A percentile compares a stretch with the other conserved stretches of the same genome.
phyloP scores from a whole-genome alignment of 192 early-diverging fungal genomes.

The Funneliformis mosseae region DNA sequence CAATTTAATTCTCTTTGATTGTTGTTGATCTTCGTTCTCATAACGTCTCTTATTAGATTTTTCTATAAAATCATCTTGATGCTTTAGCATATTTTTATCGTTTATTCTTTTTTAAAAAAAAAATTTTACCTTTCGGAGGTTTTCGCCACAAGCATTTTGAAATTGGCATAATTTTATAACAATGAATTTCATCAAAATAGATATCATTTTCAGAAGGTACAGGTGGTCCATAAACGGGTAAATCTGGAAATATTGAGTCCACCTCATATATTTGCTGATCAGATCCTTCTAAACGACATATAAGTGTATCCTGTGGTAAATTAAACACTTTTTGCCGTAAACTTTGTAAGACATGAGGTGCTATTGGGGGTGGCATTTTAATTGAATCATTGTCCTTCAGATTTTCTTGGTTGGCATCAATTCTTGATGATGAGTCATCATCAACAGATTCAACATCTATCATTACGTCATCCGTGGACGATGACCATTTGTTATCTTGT shows the following conservation, averaged over 20 bases:
- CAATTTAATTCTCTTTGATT: neutral
- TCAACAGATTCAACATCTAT: slow-evolving; percentile 35
- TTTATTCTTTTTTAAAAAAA: too few species aligned
- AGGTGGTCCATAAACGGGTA: slow-evolving; percentile 55
- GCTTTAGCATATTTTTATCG: too few species aligned
- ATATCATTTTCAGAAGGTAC: slow-evolving; percentile 54
- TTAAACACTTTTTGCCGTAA: slow-evolving; percentile 43
- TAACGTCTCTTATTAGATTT: neutral
- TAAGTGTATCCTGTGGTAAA: slow-evolving; percentile 41
- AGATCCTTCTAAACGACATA: slow-evolving; percentile 36
- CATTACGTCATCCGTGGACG: neutral
- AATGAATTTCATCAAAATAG: slow-evolving; percentile 60
- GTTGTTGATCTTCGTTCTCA: neutral
- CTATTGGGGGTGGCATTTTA: slow-evolving; percentile 47
- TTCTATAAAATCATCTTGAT: too few species aligned
- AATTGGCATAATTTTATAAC: slow-evolving; percentile 55
- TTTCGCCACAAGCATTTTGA: slow-evolving; percentile 31
- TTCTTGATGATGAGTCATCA: slow-evolving; percentile 36
- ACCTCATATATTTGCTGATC: slow-evolving; percentile 42
- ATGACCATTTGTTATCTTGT: neutral
- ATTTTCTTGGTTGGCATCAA: slow-evolving; percentile 31
- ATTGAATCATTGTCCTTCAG: slow-evolving; percentile 42
- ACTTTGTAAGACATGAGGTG: slow-evolving; percentile 44
- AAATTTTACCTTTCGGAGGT: neutral
- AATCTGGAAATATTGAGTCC: slow-evolving; percentile 52